Conservation (phyloP, 2,329 filamentous ascomycete species). For the Blumeria hordei region DNA sequence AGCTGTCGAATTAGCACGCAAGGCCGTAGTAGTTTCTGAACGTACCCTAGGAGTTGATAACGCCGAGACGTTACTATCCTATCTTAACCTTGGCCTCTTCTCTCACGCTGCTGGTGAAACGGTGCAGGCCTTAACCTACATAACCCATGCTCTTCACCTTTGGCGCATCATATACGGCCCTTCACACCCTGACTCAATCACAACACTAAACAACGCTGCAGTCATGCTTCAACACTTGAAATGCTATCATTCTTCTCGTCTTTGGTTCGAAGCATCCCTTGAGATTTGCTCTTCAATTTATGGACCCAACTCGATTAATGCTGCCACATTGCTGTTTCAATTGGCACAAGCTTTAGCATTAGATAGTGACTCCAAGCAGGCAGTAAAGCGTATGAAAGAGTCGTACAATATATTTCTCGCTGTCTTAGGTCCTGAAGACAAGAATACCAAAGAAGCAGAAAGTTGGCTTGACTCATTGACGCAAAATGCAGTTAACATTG, state of each 20-base stretch:
- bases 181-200: conserved; percentile 91
- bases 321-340: conserved; percentile 89
- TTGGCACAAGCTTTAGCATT: conserved; percentile 83
- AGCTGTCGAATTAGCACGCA: conserved; percentile 82
- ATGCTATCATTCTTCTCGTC: conserved; percentile 76
- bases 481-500: conserved; percentile 80
- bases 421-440: conserved; percentile 70
- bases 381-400: conserved; percentile 83
- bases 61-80: conserved; percentile 79
- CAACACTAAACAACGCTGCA: conserved; percentile 92
- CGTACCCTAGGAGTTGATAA: conserved; percentile 84
- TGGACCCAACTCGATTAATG: conserved; percentile 73
- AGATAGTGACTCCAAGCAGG: conserved; percentile 83
- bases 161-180: conserved; percentile 95
- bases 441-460: conserved; percentile 95
- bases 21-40: conserved; percentile 90
- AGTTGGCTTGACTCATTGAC: conserved; percentile 92
- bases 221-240: conserved; percentile 96
- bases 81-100: conserved; percentile 86
- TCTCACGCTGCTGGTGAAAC: conserved; percentile 84
- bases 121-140: conserved; percentile 62
- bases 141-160: conserved; percentile 76
- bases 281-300: conserved; percentile 74
- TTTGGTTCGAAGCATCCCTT: conserved; percentile 91
- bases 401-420: conserved; percentile 86